Evolutionary conservation across 208 protist genomes (phyloP).

Genomic region (Crithidia sp.): DNA sequence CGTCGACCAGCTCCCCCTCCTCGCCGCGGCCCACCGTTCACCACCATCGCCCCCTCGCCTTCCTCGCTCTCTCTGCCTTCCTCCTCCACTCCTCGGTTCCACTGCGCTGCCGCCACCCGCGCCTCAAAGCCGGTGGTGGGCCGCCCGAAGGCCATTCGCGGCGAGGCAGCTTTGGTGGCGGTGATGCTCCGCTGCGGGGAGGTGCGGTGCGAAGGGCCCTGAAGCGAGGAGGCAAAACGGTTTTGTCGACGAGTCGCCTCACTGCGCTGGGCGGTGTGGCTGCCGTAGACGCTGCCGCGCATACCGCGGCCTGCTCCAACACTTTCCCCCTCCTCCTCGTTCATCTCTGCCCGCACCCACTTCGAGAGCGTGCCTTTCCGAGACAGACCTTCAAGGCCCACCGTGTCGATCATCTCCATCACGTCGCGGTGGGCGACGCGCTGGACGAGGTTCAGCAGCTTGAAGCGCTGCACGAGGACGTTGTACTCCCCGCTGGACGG

Average conservation of each 20-base stretch:
- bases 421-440: slow-evolving; percentile 85
- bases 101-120: slow-evolving; percentile 22
- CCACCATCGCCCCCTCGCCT: no score
- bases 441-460: slow-evolving; percentile 85
- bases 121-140: slow-evolving; percentile 31
- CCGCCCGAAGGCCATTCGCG: slow-evolving; percentile 22
- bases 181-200: neutral
- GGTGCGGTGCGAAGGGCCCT: neutral
- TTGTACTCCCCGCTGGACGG: slow-evolving; percentile 58
- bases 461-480: slow-evolving; percentile 84
- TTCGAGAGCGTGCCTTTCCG: slow-evolving; percentile 52
- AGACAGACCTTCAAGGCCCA: slow-evolving; percentile 72
- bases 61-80: neutral
- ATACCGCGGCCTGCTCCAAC: neutral
- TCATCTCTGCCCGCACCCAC: neutral
- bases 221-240: neutral
- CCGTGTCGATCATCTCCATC: slow-evolving; percentile 77
- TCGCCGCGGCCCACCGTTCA: no score
- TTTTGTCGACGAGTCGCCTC: neutral
- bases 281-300: slow-evolving; percentile 8
- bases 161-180: neutral
- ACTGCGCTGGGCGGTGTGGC: slow-evolving; percentile 10
- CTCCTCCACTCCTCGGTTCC: slow-evolving; percentile 15
- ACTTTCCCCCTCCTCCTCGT: neutral
- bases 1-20: no score